phyloP scores from a whole-genome alignment of 495 filamentous ascomycete genomes.

The Penicillium psychrofluorescens region DNA sequence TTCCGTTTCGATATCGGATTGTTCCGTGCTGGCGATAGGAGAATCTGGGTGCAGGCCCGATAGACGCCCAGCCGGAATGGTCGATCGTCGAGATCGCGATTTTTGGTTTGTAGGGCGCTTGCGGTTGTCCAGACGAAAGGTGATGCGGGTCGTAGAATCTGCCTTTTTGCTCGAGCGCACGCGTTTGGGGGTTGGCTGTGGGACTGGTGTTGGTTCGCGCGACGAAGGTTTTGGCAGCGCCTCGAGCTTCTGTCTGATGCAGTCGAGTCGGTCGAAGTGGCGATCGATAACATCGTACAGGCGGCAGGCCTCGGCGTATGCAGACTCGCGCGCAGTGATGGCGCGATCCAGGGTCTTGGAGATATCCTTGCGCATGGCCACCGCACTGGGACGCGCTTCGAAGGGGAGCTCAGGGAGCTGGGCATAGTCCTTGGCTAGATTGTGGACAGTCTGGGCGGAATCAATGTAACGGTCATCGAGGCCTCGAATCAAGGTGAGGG shows the following conservation, averaged over 20 bases:
- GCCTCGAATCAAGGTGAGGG: constrained; percentile 77
- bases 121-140: constrained; percentile 51
- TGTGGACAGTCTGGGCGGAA: constrained; percentile 59
- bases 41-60: constrained; percentile 35
- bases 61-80: constrained; percentile 28
- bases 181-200: constrained; percentile 44
- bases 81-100: constrained; percentile 31
- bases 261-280: constrained; percentile 67
- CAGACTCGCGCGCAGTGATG: constrained; percentile 65
- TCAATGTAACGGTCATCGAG: constrained; percentile 67
- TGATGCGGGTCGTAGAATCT: constrained; percentile 49
- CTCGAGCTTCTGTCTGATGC: constrained; percentile 75
- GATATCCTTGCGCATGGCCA: constrained; percentile 64
- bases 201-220: constrained; percentile 56
- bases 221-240: constrained; percentile 65
- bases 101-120: constrained; percentile 17
- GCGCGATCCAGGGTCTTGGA: constrained; percentile 67
- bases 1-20: constrained; percentile 35
- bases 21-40: constrained; percentile 39
- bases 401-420: constrained; percentile 55
- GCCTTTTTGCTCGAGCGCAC: constrained; percentile 37
- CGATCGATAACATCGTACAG: constrained; percentile 72
- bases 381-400: constrained; percentile 44
- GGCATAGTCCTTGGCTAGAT: constrained; percentile 67
- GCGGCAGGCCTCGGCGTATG: constrained; percentile 76